A percentile compares a stretch with the other conserved stretches of the same genome.
Conservation (phyloP, 345 rosid genomes). For the Atalantia buxifolia region DNA sequence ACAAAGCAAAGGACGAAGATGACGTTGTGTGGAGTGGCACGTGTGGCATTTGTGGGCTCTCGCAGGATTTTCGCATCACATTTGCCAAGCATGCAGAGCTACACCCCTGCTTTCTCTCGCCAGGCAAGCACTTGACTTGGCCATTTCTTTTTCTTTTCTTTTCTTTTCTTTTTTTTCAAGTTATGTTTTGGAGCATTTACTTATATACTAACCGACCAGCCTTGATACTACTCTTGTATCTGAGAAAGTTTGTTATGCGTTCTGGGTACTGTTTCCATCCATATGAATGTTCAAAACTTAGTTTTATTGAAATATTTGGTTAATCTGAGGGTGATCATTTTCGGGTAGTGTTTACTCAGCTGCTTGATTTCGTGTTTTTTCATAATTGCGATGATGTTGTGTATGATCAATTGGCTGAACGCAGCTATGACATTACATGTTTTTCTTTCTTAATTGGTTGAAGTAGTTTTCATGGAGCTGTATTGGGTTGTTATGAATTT, state of each 20-base stretch:
- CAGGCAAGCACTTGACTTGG: conserved; percentile 7
- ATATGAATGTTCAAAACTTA: not conserved
- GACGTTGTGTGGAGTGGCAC: conserved; percentile 10
- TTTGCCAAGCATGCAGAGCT: conserved; percentile 27
- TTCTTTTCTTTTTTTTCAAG: too few species aligned
- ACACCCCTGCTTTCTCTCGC: conserved; percentile 15
- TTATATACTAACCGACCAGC: not conserved
- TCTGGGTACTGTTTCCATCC: not conserved
- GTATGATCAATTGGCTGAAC: not conserved
- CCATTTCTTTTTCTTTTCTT: too few species aligned
- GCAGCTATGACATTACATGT: not conserved
- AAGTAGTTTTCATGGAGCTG: not conserved
- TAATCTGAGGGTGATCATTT: not conserved
- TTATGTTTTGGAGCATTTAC: too few species aligned
- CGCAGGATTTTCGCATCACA: conserved; percentile 10
- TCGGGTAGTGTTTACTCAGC: not conserved
- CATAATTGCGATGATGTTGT: not conserved
- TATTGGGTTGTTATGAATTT: not conserved
- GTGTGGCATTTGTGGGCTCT: conserved; percentile 10
- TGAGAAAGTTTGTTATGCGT: not conserved
- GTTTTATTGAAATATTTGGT: not conserved
- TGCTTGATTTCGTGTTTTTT: not conserved
- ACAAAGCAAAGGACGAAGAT: not conserved
- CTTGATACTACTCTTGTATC: not conserved
- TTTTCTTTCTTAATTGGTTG: not conserved